phyloP scores from a whole-genome alignment of 169 alveolate species.

The Cryptosporidium sp. region DNA sequence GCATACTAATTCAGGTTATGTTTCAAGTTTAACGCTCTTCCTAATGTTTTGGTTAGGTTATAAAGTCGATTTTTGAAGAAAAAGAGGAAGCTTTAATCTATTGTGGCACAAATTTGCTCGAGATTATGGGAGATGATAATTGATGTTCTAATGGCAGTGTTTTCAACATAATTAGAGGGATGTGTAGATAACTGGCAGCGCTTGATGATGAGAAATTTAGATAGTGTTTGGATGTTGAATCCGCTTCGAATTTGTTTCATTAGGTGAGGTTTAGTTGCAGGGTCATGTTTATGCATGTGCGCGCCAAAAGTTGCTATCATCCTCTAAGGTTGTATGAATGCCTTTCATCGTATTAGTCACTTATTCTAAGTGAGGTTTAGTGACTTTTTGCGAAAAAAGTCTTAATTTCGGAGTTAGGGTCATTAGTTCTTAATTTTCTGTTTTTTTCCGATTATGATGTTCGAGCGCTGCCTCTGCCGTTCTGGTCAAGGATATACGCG shows the following conservation, averaged over 20 bases:
- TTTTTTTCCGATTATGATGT: background rate
- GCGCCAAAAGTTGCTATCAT: background rate
- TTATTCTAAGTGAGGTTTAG: too few relatives aligned
- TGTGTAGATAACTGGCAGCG: background rate
- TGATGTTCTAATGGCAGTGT: background rate
- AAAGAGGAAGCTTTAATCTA: too few relatives aligned
- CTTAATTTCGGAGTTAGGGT: too few relatives aligned
- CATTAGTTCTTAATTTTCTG: too few relatives aligned
- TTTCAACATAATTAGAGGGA: too few relatives aligned
- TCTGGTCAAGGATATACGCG: background rate
- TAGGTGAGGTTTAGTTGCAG: background rate
- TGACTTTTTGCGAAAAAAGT: too few relatives aligned
- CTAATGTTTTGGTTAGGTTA: constrained; percentile 1
- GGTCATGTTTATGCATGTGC: background rate
- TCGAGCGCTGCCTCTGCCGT: background rate
- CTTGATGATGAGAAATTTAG: background rate
- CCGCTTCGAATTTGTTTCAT: background rate
- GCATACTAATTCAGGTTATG: background rate
- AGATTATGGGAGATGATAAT: background rate
- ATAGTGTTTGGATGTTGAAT: background rate
- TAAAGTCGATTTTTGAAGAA: background rate
- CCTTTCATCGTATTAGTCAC: too few relatives aligned
- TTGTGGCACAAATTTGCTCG: background rate
- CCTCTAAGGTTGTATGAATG: too few relatives aligned
- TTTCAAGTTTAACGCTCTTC: background rate